Evolutionary conservation across 768 basidiomycete species (phyloP).

Genomic region (Phaeotremella fagi): DNA sequence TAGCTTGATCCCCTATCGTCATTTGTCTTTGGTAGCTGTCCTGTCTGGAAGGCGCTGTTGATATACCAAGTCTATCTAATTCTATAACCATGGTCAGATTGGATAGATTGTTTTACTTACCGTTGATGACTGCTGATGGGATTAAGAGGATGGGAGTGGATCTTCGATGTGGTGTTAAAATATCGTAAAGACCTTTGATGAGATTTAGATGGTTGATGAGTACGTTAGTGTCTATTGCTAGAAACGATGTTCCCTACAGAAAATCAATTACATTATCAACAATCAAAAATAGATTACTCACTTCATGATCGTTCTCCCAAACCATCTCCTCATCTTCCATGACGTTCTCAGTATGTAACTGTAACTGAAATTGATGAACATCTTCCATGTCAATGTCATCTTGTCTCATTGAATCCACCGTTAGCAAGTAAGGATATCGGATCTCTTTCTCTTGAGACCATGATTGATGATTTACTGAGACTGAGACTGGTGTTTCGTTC

Average conservation of each 20-base stretch:
- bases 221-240: conserved; percentile 37
- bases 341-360: not conserved
- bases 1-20: conserved; percentile 11
- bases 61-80: conserved; percentile 5
- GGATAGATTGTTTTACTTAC: no score
- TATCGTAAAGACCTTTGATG: conserved; percentile 7
- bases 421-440: not conserved
- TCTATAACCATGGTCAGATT: no score
- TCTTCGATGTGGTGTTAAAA: conserved; percentile 2
- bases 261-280: no score
- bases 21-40: conserved; percentile 1
- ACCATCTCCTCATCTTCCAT: conserved; percentile 14
- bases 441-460: not conserved
- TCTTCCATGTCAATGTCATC: conserved; percentile 9
- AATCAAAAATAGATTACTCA: no score
- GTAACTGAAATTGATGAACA: not conserved
- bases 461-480: not conserved
- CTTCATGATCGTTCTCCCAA: conserved; percentile 11
- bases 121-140: conserved; percentile 31
- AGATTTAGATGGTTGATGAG: conserved; percentile 24
- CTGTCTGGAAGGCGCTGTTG: conserved; percentile 1
- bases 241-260: no score
- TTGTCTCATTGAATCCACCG: not conserved
- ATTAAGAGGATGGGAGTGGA: conserved; percentile 17
- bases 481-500: not conserved